Conservation (phyloP, 2,329 filamentous ascomycete species). For the Dothiorella sarmentorum region DNA sequence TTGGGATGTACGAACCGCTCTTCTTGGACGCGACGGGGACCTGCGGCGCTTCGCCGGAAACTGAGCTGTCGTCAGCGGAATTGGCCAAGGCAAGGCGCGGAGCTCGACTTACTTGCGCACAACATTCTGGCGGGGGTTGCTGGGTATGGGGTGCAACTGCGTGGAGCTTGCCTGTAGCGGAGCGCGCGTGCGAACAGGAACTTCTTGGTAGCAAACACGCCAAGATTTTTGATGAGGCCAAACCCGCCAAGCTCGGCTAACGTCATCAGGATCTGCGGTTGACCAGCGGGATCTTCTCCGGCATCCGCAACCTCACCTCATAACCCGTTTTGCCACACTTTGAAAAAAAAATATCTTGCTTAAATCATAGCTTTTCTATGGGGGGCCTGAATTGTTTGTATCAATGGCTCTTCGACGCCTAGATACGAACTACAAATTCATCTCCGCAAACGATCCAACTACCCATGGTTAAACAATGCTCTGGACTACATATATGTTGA, state of each 20-base stretch:
- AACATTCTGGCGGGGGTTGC: slow-evolving; percentile 27
- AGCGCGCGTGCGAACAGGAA: slow-evolving; percentile 2
- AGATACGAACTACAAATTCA: no score
- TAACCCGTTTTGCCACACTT: neutral
- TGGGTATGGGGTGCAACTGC: slow-evolving; percentile 2
- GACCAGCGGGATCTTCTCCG: slow-evolving; percentile 2
- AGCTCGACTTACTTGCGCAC: slow-evolving; percentile 36
- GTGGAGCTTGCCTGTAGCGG: slow-evolving; percentile 4
- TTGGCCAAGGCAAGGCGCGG: slow-evolving; percentile 12
- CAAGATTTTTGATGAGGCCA: neutral
- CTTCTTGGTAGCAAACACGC: slow-evolving; percentile 10
- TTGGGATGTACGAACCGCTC: slow-evolving; percentile 62
- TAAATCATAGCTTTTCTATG: neutral
- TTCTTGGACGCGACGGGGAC: slow-evolving; percentile 93
- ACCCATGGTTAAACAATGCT: no score
- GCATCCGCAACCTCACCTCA: slow-evolving; percentile 1
- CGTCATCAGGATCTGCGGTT: slow-evolving; percentile 3
- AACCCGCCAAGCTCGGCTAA: neutral
- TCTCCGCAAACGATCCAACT: no score
- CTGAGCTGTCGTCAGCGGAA: slow-evolving; percentile 45
- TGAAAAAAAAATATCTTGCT: neutral
- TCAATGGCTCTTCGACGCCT: no score
- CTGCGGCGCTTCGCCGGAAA: slow-evolving; percentile 94
- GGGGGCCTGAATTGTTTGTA: no score
- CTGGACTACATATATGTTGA: no score